Percentiles rank a stretch among this genome's conserved stretches.
These are phyloP conservation scores for Dunaliella primolecta DNA, from an alignment of 139 green algal genomes.

Conservation along the genomic window DNA sequence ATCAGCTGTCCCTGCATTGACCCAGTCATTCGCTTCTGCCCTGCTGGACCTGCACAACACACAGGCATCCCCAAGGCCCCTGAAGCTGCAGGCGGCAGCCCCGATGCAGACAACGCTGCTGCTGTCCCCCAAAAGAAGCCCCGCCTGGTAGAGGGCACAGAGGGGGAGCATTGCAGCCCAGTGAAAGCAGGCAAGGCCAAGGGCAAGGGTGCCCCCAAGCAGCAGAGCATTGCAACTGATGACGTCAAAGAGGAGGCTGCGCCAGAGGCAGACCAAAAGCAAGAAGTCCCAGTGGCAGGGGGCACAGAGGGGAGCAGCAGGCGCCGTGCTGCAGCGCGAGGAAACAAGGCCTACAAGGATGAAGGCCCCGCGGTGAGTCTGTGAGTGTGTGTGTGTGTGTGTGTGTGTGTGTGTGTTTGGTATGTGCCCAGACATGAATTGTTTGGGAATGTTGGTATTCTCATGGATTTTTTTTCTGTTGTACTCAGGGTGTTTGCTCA, in stretches of 20 bases:
- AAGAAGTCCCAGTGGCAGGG: background rate
- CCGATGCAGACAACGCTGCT: background rate
- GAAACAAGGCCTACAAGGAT: slow-evolving; percentile 5
- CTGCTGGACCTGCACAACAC: too few relatives aligned
- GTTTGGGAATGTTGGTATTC: too few relatives aligned
- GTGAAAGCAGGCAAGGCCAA: background rate
- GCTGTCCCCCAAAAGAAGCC: background rate
- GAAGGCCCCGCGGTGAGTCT: background rate
- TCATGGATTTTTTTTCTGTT: too few relatives aligned
- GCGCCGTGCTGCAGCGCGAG: background rate
- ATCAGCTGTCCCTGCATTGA: too few relatives aligned
- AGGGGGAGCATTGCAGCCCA: background rate
- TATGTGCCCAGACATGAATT: too few relatives aligned
- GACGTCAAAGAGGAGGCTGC: background rate
- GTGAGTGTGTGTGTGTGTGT: background rate
- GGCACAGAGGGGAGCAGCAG: background rate
- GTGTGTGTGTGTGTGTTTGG: background rate
- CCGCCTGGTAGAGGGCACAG: background rate
- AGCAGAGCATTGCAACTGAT: background rate
- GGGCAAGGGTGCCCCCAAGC: background rate
- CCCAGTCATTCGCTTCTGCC: too few relatives aligned
- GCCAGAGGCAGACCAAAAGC: background rate
- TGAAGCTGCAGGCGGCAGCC: background rate
- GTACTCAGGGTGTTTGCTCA: too few relatives aligned
- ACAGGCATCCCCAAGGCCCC: background rate